Percentiles rank a stretch among this genome's conserved stretches.
These are phyloP conservation scores for Cyclotella distinguenda DNA, from an alignment of 108 stramenopile genomes.

Conservation along the genomic window DNA sequence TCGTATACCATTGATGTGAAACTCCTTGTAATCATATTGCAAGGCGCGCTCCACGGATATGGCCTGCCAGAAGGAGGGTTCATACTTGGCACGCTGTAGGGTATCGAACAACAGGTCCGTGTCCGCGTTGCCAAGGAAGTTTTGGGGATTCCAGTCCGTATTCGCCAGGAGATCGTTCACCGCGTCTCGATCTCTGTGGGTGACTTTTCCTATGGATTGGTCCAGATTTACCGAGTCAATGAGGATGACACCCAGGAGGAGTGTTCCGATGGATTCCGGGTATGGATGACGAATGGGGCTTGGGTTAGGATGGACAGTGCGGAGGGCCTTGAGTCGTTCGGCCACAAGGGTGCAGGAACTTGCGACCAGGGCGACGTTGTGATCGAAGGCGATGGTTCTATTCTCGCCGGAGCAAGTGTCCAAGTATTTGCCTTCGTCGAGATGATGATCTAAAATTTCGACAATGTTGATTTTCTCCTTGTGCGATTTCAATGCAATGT, in stretches of 20 bases:
- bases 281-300: neutral
- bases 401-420: conserved; percentile 47
- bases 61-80: conserved; percentile 64
- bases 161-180: conserved; percentile 43
- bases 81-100: conserved; percentile 68
- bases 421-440: conserved; percentile 56
- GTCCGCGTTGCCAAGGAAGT: conserved; percentile 16
- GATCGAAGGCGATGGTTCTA: conserved; percentile 66
- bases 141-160: conserved; percentile 51
- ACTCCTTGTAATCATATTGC: conserved; percentile 72
- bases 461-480: conserved; percentile 41
- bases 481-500: conserved; percentile 13
- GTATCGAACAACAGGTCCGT: conserved; percentile 53
- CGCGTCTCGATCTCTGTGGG: conserved; percentile 62
- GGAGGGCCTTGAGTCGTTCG: conserved; percentile 38
- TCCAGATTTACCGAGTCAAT: conserved; percentile 81
- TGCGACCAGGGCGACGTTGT: conserved; percentile 51
- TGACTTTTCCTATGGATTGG: conserved; percentile 68
- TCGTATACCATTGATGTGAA: conserved; percentile 14
- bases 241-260: conserved; percentile 78
- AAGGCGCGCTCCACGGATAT: conserved; percentile 58
- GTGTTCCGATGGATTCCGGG: conserved; percentile 43
- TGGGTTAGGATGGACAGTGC: neutral
- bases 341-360: conserved; percentile 67
- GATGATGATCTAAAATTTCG: conserved; percentile 83